Percentiles rank a stretch among this genome's conserved stretches.
Conservation (phyloP, 306 rosid species). For the Senna tora region DNA sequence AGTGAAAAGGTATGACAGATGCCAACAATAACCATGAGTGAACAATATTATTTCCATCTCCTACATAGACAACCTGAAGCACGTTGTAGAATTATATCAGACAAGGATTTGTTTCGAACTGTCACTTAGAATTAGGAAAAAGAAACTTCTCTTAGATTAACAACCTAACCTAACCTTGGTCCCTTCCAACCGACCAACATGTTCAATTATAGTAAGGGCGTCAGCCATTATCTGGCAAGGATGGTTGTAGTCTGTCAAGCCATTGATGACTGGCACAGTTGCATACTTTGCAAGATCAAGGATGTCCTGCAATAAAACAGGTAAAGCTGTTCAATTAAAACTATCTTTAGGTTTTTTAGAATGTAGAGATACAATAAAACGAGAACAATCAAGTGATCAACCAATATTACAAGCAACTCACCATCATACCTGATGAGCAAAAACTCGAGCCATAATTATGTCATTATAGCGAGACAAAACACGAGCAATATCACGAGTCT, state of each 20-base stretch:
- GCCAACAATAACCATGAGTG: conserved; percentile 98
- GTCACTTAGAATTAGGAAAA: conserved; percentile 28
- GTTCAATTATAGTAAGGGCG: conserved; percentile 92
- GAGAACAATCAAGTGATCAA: neutral
- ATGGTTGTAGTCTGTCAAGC: conserved; percentile 96
- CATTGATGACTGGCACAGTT: conserved; percentile 88
- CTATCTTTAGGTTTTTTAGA: neutral
- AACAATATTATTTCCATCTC: conserved; percentile 97
- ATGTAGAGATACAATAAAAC: neutral
- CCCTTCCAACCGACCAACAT: conserved; percentile 82
- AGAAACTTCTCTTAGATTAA: conserved; percentile 22
- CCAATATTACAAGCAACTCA: conserved; percentile 48
- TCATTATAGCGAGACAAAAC: conserved; percentile 87
- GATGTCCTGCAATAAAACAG: conserved; percentile 68
- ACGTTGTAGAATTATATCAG: conserved; percentile 24
- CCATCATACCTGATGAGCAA: conserved; percentile 91
- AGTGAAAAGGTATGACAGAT: conserved; percentile 86
- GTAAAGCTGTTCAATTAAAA: neutral
- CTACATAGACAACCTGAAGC: conserved; percentile 89
- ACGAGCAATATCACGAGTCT: conserved; percentile 91
- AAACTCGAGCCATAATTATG: conserved; percentile 93
- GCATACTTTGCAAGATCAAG: conserved; percentile 88
- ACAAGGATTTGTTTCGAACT: conserved; percentile 29
- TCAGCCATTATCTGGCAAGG: conserved; percentile 99
- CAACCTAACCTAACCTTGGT: conserved; percentile 70